A percentile compares a stretch with the other conserved stretches of the same genome.
phyloP scores from a whole-genome alignment of 371 early-diverging fungal species.

The Dinochytrium kinnereticum region DNA sequence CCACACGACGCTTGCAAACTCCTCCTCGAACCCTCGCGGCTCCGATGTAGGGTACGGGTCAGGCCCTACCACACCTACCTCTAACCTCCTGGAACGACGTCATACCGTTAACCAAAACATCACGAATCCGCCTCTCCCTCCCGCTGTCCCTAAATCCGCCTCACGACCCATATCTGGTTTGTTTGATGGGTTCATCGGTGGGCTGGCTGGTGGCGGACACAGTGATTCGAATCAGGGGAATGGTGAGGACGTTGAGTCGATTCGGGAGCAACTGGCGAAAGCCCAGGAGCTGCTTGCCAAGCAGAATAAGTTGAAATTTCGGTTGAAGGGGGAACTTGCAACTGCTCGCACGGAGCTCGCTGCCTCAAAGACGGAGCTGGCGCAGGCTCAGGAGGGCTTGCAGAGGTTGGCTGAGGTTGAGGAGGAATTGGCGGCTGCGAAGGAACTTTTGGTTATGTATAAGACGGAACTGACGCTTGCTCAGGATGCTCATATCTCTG shows the following conservation, averaged over 20 bases:
- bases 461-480: constrained; percentile 40
- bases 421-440: constrained; percentile 44
- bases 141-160: neutral
- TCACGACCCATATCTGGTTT: constrained; percentile 14
- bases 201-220: too few relatives aligned
- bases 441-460: constrained; percentile 43
- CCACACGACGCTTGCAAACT: neutral
- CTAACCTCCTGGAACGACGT: constrained; percentile 19
- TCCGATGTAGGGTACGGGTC: too few relatives aligned
- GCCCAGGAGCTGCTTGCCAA: constrained; percentile 44
- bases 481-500: constrained; percentile 39
- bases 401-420: constrained; percentile 27
- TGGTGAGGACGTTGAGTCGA: constrained; percentile 23
- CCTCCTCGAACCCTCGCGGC: neutral
- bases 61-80: neutral
- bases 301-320: constrained; percentile 39
- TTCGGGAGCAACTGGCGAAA: constrained; percentile 40
- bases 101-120: neutral
- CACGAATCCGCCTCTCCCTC: too few relatives aligned
- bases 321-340: constrained; percentile 42
- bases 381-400: neutral
- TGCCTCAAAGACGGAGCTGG: constrained; percentile 15
- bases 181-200: neutral
- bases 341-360: constrained; percentile 36
- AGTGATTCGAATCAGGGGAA: too few relatives aligned